Evolutionary conservation across 768 basidiomycete species (phyloP).

Genomic region (Russula vinacea): DNA sequence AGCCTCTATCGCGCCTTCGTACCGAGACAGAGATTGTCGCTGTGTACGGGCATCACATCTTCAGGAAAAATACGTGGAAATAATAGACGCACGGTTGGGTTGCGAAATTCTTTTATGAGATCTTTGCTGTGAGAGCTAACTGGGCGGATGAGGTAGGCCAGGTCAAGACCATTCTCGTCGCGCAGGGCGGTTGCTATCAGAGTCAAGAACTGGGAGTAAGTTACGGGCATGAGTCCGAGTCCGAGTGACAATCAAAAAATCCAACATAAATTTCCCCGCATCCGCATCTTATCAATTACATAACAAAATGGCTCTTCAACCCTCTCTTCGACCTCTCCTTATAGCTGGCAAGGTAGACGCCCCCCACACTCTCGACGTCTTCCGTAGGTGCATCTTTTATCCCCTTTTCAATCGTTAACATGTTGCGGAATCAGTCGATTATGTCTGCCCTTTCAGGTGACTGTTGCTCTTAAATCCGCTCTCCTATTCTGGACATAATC

Average conservation of each 20-base stretch:
- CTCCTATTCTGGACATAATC: background rate
- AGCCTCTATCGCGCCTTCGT: constrained; percentile 59
- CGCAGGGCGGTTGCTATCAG: constrained; percentile 60
- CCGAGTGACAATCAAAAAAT: background rate
- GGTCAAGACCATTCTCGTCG: constrained; percentile 61
- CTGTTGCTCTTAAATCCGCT: background rate
- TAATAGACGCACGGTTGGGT: constrained; percentile 44
- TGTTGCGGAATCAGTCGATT: constrained; percentile 57
- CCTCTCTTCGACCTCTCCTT: constrained; percentile 61
- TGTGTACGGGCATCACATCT: constrained; percentile 15
- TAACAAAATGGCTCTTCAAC: constrained; percentile 71
- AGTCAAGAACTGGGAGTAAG: constrained; percentile 57
- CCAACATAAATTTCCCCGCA: background rate
- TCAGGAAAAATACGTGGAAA: background rate
- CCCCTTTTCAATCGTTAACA: background rate
- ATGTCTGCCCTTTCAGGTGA: constrained; percentile 81
- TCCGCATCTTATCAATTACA: background rate
- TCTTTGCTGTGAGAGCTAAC: constrained; percentile 76
- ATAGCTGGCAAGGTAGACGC: constrained; percentile 57
- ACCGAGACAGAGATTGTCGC: constrained; percentile 40
- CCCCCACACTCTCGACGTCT: constrained; percentile 78
- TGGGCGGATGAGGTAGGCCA: constrained; percentile 73
- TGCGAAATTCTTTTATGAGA: constrained; percentile 67
- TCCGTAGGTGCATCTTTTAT: constrained; percentile 47
- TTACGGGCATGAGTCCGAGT: constrained; percentile 32